Conservation (phyloP, 805 yeast species). For the Suhomyces sp. region DNA sequence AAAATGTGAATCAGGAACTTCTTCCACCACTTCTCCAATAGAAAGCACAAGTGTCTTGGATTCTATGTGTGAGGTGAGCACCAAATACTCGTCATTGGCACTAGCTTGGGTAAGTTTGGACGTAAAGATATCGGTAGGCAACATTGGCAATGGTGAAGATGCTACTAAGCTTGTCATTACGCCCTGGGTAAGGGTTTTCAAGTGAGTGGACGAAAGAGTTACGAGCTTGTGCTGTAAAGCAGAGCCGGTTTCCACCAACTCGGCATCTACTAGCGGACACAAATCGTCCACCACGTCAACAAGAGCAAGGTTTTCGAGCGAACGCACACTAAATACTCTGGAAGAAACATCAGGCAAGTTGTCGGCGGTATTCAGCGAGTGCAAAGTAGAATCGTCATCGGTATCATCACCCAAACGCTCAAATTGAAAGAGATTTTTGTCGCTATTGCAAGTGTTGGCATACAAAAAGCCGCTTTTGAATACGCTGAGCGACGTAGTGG, state of each 20-base stretch:
- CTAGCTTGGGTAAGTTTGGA: constrained; percentile 47
- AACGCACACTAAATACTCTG: neutral
- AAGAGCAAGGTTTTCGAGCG: constrained; percentile 55
- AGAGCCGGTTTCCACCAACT: constrained; percentile 15
- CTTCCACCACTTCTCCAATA: constrained; percentile 78
- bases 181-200: constrained; percentile 55
- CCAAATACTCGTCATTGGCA: constrained; percentile 57
- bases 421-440: constrained; percentile 73
- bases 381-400: constrained; percentile 3
- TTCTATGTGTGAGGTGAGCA: constrained; percentile 53
- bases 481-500: constrained; percentile 53
- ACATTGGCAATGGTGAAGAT: constrained; percentile 69
- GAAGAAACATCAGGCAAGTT: neutral
- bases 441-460: constrained; percentile 60
- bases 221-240: constrained; percentile 20
- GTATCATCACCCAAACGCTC: constrained; percentile 64
- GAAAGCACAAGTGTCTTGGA: constrained; percentile 70
- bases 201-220: constrained; percentile 36
- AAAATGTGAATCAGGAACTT: constrained; percentile 66
- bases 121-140: constrained; percentile 62
- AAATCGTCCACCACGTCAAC: constrained; percentile 49
- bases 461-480: constrained; percentile 75
- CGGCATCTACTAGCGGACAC: constrained; percentile 48
- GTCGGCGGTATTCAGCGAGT: neutral
- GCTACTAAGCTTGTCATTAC: constrained; percentile 61